Conservation (phyloP, 352 stramenopile species). For the Achlya hypogyna region DNA sequence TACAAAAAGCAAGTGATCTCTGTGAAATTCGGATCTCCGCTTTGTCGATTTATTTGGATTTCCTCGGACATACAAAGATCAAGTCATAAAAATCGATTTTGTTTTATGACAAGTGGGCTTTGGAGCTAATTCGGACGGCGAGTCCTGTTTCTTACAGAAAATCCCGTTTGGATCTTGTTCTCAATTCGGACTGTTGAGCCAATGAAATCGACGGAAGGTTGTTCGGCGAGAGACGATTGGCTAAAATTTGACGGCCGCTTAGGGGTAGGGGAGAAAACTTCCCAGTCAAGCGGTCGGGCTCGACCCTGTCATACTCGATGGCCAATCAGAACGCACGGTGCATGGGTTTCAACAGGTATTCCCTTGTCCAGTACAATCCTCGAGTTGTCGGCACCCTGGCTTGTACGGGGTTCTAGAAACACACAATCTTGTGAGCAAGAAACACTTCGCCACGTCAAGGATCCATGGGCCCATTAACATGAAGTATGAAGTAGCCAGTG, state of each 20-base stretch:
- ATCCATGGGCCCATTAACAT: not conserved
- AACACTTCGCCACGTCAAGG: not conserved
- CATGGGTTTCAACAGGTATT: constrained; percentile 6
- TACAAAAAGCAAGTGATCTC: not conserved
- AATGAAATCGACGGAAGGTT: not conserved
- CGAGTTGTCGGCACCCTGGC: not conserved
- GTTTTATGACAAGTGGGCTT: too few relatives aligned
- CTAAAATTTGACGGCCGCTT: not conserved
- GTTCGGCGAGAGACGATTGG: not conserved
- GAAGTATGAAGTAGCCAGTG: not conserved
- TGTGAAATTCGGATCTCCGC: too few relatives aligned
- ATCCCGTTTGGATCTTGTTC: constrained; percentile 2
- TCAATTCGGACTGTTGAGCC: not conserved
- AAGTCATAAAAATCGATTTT: too few relatives aligned
- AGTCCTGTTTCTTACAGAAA: not conserved
- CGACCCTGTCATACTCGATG: not conserved
- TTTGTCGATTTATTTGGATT: too few relatives aligned
- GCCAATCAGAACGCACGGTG: constrained; percentile 3
- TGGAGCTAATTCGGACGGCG: too few relatives aligned
- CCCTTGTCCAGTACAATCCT: too few relatives aligned
- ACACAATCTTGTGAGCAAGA: not conserved
- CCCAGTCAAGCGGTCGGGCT: not conserved
- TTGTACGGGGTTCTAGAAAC: not conserved
- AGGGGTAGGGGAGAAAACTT: constrained; percentile 8
- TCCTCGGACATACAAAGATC: too few relatives aligned